Evolutionary conservation across 805 yeast species (phyloP), one percentile per base, ranked within the genome.

Genomic region (Komagataella phaffii): DNA sequence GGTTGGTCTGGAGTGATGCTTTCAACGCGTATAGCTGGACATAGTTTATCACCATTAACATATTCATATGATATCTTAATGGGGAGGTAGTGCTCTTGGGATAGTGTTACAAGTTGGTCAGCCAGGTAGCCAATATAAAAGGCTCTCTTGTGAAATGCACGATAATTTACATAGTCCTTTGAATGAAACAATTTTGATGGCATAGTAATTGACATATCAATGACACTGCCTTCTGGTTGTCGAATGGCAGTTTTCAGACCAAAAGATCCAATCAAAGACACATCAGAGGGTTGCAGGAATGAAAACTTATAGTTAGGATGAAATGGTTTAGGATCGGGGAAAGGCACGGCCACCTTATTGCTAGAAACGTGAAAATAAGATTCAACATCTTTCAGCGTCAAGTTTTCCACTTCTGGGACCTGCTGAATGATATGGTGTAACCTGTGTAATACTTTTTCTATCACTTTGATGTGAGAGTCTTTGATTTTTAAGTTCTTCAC

Each of bases 141-240:
- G 7, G 96, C 81, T 57, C 96, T 77, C 66, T 93, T 93, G 69
- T 91, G 89, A 52, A 88, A 70, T 45, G 93, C 91, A 62, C 98
- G 75, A 69, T 86, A 88, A 68, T 93, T 93, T 59, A 91, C 71
- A 61, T 83, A 88, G 65, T 93, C 99, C 68, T 93, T 93, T 50
- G 83, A 81, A 60, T 85, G 89, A 61, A 93, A 85, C 49, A 85
- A 63, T 24, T 69, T 67, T 50, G 70, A 67, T 5, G 97, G 96
- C 90, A 93, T 91, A 3, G 87, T 81, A 45, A 91, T 72, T 36
- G 85, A 74, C 24, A 93, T 76, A 64, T 93, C 99, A 19, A 91
- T 77, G 4, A 87, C 70, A 63, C 80, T 72, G 0, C 86, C 85
- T 44, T 66, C 61, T 47, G 74, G 72, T 23, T 83, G 82, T 48